Percentiles rank a stretch among this genome's conserved stretches.
phyloP scores from a whole-genome alignment of 345 rosid genomes.

The Corymbia maculata region DNA sequence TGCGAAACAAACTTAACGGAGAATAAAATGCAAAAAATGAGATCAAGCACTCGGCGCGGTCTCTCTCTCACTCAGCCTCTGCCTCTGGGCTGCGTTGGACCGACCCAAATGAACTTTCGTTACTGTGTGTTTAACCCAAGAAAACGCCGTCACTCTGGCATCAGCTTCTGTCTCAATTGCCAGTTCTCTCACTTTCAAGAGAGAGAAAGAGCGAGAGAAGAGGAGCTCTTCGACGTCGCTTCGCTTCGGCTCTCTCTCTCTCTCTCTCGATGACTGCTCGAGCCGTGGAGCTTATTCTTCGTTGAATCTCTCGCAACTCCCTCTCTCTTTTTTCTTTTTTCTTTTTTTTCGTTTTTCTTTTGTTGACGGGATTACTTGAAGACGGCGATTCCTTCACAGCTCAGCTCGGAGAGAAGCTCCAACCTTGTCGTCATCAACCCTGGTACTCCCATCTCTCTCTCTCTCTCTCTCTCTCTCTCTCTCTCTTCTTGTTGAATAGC shows the following conservation, averaged over 20 bases:
- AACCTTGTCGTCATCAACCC: constrained; percentile 78
- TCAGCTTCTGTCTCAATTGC: background rate
- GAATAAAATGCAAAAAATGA: too few species aligned
- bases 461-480: background rate
- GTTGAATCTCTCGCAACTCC: background rate
- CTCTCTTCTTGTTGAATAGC: background rate
- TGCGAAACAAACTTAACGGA: rapidly evolving
- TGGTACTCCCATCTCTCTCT: constrained; percentile 14
- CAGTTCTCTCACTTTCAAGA: background rate
- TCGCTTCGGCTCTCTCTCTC: background rate
- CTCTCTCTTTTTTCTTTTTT: too few species aligned
- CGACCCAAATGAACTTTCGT: too few species aligned
- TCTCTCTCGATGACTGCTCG: background rate
- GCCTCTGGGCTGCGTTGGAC: too few species aligned
- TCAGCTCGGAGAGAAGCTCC: constrained; percentile 71
- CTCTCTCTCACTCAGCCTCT: too few species aligned
- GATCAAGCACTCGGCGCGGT: too few species aligned
- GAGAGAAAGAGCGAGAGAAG: background rate
- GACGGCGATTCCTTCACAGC: constrained; percentile 77
- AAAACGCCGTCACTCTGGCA: rapidly evolving
- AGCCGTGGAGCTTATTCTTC: background rate
- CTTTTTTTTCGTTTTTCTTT: too few species aligned
- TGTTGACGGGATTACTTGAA: constrained; percentile 96
- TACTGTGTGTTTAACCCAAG: too few species aligned
- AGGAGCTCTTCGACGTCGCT: background rate